Conservation (phyloP, 2,329 filamentous ascomycete species). For the Penicillium sp. region DNA sequence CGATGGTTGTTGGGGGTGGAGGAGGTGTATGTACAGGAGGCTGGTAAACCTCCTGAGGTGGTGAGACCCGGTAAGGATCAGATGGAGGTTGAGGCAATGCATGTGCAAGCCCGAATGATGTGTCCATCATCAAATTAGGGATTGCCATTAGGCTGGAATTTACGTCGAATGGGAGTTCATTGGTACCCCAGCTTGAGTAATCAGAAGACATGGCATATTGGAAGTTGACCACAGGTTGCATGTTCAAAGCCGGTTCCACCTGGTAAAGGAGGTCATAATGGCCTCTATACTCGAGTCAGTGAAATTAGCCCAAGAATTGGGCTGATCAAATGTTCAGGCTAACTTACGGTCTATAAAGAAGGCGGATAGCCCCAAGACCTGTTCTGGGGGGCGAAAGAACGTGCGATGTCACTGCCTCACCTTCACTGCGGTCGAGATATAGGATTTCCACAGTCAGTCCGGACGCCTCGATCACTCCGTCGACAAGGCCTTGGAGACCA, state of each 20-base stretch:
- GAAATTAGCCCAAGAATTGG: neutral
- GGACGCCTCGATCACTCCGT: conserved; percentile 78
- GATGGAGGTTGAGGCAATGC: conserved; percentile 36
- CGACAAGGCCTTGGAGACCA: conserved; percentile 76
- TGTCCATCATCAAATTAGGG: conserved; percentile 45
- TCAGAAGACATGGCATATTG: conserved; percentile 48
- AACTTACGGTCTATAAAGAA: conserved; percentile 71
- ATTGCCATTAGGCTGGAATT: conserved; percentile 48
- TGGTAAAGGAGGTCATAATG: conserved; percentile 96
- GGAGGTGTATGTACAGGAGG: conserved; percentile 35
- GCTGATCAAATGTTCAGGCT: neutral
- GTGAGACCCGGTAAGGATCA: conserved; percentile 37
- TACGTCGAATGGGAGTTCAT: conserved; percentile 44
- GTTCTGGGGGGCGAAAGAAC: conserved; percentile 41
- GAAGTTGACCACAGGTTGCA: conserved; percentile 46
- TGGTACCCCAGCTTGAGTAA: conserved; percentile 44
- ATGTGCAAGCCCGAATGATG: conserved; percentile 35
- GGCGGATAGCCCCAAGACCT: conserved; percentile 66
- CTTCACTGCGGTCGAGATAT: conserved; percentile 86
- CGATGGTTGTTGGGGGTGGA: conserved; percentile 33
- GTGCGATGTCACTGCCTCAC: conserved; percentile 69
- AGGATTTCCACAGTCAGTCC: conserved; percentile 83
- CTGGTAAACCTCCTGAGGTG: conserved; percentile 42
- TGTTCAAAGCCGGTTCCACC: conserved; percentile 50
- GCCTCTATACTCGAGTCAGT: conserved; percentile 56